Evolutionary conservation across 1,284 basidiomycete genomes (phyloP).

Genomic region (Ceratobasidium sp.): DNA sequence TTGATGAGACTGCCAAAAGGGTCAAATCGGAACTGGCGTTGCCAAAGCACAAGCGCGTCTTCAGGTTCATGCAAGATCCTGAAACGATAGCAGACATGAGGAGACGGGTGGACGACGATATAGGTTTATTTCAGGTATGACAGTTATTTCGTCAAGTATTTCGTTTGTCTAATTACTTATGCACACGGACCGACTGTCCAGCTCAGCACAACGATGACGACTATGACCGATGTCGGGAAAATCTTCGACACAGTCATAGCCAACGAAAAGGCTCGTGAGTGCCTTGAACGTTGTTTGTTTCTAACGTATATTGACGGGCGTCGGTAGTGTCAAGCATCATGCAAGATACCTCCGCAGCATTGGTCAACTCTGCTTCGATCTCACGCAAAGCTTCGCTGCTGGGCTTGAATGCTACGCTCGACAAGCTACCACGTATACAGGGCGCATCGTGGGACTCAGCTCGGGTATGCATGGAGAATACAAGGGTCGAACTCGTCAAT

Average conservation of each 20-base stretch:
- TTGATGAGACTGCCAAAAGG: not conserved
- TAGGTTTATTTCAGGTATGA: conserved; percentile 1
- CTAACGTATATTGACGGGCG: not conserved
- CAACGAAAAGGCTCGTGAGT: not conserved
- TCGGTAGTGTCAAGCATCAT: not conserved
- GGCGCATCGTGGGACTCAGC: conserved; percentile 24
- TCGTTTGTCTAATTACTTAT: not conserved
- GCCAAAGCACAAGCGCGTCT: not conserved
- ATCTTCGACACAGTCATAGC: not conserved
- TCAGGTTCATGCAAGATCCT: not conserved
- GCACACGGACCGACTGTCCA: not conserved
- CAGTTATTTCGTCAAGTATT: no score
- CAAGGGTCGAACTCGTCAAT: conserved; percentile 1
- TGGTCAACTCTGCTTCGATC: not conserved
- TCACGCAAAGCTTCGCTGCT: no score
- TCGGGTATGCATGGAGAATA: conserved; percentile 9
- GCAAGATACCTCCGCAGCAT: not conserved
- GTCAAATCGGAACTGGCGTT: not conserved
- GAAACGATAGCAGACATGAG: conserved; percentile 6
- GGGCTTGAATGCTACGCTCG: not conserved
- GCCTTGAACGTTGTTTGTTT: not conserved
- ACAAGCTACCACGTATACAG: conserved; percentile 3
- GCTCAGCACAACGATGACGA: not conserved
- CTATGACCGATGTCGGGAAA: no score
- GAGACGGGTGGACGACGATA: not conserved